A percentile compares a stretch with the other conserved stretches of the same genome.
Evolutionary conservation across 2,329 filamentous ascomycete species (phyloP).

Genomic region (Xylogone sp.): DNA sequence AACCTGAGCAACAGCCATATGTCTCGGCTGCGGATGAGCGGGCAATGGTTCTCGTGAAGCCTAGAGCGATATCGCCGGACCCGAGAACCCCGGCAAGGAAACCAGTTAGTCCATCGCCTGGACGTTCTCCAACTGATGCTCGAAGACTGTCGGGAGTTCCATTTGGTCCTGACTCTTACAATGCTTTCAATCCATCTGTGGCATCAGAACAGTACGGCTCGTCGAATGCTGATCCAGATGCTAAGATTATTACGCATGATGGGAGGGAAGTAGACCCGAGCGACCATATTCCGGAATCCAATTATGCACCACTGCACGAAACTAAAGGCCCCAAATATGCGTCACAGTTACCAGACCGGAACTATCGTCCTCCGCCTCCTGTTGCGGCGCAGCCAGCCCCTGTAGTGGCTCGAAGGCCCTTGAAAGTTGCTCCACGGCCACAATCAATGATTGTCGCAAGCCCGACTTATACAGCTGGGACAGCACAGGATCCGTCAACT

Average conservation of each 20-base stretch:
- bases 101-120: slow-evolving; percentile 69
- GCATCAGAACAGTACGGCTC: slow-evolving; percentile 27
- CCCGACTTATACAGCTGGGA: slow-evolving; percentile 21
- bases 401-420: slow-evolving; percentile 44
- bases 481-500: slow-evolving; percentile 31
- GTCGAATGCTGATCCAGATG: slow-evolving; percentile 46
- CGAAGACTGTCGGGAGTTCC: slow-evolving; percentile 59
- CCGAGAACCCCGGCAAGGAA: slow-evolving; percentile 53
- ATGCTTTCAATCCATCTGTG: slow-evolving; percentile 60
- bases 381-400: slow-evolving; percentile 51
- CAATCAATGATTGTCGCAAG: slow-evolving; percentile 39
- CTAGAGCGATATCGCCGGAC: slow-evolving; percentile 18
- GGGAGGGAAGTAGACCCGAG: slow-evolving; percentile 76
- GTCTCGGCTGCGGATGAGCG: slow-evolving; percentile 23
- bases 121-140: slow-evolving; percentile 34
- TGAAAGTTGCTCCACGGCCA: slow-evolving; percentile 46
- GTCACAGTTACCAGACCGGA: slow-evolving; percentile 25
- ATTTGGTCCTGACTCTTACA: slow-evolving; percentile 74
- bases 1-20: slow-evolving; percentile 16
- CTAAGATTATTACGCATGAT: slow-evolving; percentile 72
- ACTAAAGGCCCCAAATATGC: slow-evolving; percentile 47
- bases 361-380: slow-evolving; percentile 39
- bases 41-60: slow-evolving; percentile 28
- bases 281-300: slow-evolving; percentile 67
- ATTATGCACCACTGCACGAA: slow-evolving; percentile 27